These are phyloP conservation scores for sorghum (Sorghum bicolor) DNA, from an alignment of 176 grass and related monocot genomes.

Conservation along the genomic window DNA sequence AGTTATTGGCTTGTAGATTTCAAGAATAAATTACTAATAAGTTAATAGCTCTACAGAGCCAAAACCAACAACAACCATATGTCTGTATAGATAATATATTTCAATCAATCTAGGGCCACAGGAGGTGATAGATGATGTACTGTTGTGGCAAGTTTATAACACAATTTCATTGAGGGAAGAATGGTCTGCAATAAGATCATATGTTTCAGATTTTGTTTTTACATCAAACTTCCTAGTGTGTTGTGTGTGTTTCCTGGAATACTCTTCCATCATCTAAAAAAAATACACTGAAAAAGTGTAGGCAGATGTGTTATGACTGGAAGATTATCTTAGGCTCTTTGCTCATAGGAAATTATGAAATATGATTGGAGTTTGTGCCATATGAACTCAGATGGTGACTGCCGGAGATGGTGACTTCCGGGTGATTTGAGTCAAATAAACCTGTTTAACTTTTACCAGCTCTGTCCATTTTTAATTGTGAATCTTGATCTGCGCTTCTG, in stretches of 20 bases:
- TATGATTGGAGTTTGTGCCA: constrained; percentile 1
- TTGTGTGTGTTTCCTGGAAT: background rate
- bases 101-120: background rate
- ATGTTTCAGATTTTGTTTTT: background rate
- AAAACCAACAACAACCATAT: background rate
- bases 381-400: background rate
- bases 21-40: background rate
- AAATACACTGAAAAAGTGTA: background rate
- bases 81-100: background rate
- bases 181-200: constrained; percentile 1
- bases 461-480: background rate
- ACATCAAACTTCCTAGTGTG: background rate
- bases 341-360: constrained; percentile 4
- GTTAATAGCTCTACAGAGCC: background rate
- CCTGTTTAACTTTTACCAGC: background rate
- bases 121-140: background rate
- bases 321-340: constrained; percentile 12
- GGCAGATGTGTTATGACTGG: background rate
- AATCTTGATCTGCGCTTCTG: background rate
- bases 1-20: background rate
- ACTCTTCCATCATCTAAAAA: background rate
- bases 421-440: background rate
- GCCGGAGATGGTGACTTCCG: background rate
- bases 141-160: background rate
- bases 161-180: background rate